Conservation (phyloP, 2,329 filamentous ascomycete species). For the Diatrype stigma region DNA sequence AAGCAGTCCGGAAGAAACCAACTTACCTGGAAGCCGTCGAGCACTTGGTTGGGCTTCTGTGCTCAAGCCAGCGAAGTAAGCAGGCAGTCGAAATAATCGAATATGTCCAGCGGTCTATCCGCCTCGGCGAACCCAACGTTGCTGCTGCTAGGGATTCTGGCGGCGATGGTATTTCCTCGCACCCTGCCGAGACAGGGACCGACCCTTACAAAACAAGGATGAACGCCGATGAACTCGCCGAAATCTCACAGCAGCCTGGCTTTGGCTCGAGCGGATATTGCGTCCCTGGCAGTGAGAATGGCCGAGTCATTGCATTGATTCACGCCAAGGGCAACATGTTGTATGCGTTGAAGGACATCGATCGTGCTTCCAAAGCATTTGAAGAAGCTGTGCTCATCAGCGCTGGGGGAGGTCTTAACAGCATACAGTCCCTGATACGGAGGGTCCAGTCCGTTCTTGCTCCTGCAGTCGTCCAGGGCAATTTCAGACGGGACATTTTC, state of each 20-base stretch:
- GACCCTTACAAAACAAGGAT: slow-evolving; percentile 6
- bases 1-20: slow-evolving; percentile 77
- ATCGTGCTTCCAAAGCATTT: slow-evolving; percentile 78
- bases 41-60: slow-evolving; percentile 84
- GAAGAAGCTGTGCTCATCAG: slow-evolving; percentile 93
- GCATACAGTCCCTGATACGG: slow-evolving; percentile 74
- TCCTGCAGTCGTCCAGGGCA: slow-evolving; percentile 32
- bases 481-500: slow-evolving; percentile 23
- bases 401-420: slow-evolving; percentile 63
- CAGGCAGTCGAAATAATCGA: slow-evolving; percentile 87
- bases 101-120: slow-evolving; percentile 73
- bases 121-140: slow-evolving; percentile 34
- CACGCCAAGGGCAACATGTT: slow-evolving; percentile 99
- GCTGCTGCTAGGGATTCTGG: not conserved
- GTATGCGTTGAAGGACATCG: slow-evolving; percentile 81
- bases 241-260: slow-evolving; percentile 28
- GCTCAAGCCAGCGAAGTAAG: slow-evolving; percentile 71
- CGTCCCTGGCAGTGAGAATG: slow-evolving; percentile 82
- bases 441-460: slow-evolving; percentile 70
- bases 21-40: slow-evolving; percentile 93
- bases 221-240: slow-evolving; percentile 5
- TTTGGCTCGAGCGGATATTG: slow-evolving; percentile 81
- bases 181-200: not conserved
- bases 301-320: slow-evolving; percentile 85
- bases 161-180: not conserved